Evolutionary conservation across 164 flowering plant genomes (phyloP), one percentile per base, ranked within the genome.

Genomic region (Magnolia kwangsiensis): DNA sequence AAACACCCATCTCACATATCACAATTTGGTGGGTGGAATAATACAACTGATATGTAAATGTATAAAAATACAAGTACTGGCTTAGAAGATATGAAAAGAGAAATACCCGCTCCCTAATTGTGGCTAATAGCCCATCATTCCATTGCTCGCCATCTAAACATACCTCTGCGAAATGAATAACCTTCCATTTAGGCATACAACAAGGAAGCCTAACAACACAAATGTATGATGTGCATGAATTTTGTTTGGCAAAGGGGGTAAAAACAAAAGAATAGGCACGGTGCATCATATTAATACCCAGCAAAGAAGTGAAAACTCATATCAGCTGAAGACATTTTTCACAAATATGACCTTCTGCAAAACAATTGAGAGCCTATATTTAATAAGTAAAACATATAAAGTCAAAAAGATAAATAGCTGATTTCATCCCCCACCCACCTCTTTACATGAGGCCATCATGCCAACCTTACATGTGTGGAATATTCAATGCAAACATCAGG

Each of bases 121-220:
- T 96, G 74, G 98, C 98, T 76, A 96, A 77, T 45, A 93, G 80
- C 2, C 99, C 99, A 86, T 96, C 99, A 87, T 96, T 96, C 99
- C 99, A 96, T 51, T 94, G 86, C 73, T 93, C 98, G 74, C 95
- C 98, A 82, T 93, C 92, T 74, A 96, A 83, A 80, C 49, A 75
- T 76, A 90, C 82, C 86, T 96, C 99, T 96, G 89, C 85, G 88
- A 80, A 76, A 83, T 24, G 55, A 75, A 37, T 8, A 55, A 74
- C 72, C 71, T 68, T 24, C 31, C 61, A 74, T 13, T 72, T 75
- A 77, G 76, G 59, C 55, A 69, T 16, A 23, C 58, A 59, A 75
- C 20, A 50, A 51, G 16, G 7, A 11, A 67, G 18, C 45, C 20
- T 9, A 9, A 70, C 58, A 50, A 70, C 58, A 49, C 51, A n/a